These are phyloP conservation scores for Penicillium sp. DNA, from an alignment of 2,329 filamentous ascomycete genomes.

Conservation along the genomic window DNA sequence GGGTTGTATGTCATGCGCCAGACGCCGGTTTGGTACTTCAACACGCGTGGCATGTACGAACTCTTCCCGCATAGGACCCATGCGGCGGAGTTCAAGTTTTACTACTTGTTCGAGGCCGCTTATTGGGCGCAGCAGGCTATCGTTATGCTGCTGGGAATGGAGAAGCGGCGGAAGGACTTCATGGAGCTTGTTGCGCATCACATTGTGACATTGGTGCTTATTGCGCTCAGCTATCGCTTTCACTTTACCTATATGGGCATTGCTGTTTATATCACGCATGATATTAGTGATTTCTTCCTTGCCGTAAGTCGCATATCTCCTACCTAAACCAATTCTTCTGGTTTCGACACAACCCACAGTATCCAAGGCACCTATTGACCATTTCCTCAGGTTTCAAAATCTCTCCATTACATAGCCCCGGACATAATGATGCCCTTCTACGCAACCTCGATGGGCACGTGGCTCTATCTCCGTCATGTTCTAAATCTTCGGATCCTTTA, in stretches of 20 bases:
- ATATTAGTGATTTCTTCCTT: conserved; percentile 90
- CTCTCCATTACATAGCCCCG: conserved; percentile 82
- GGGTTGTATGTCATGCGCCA: conserved; percentile 85
- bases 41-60: conserved; percentile 83
- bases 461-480: conserved; percentile 86
- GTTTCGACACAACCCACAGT: not conserved
- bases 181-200: conserved; percentile 87
- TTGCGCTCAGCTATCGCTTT: conserved; percentile 82
- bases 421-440: conserved; percentile 76
- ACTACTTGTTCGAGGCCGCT: conserved; percentile 85
- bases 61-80: conserved; percentile 77
- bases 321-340: too few relatives aligned
- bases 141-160: conserved; percentile 77
- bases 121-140: conserved; percentile 94
- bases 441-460: conserved; percentile 71
- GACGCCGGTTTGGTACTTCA: conserved; percentile 93
- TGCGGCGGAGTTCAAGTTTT: conserved; percentile 79
- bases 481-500: conserved; percentile 45
- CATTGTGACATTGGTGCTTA: conserved; percentile 78
- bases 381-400: conserved; percentile 69
- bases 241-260: conserved; percentile 93
- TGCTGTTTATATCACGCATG: conserved; percentile 87
- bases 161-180: conserved; percentile 90
- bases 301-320: conserved; percentile 56
- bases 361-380: not conserved